A percentile compares a stretch with the other conserved stretches of the same genome.
Evolutionary conservation across 306 rosid genomes (phyloP).

Genomic region (Ormosia semicastrata): DNA sequence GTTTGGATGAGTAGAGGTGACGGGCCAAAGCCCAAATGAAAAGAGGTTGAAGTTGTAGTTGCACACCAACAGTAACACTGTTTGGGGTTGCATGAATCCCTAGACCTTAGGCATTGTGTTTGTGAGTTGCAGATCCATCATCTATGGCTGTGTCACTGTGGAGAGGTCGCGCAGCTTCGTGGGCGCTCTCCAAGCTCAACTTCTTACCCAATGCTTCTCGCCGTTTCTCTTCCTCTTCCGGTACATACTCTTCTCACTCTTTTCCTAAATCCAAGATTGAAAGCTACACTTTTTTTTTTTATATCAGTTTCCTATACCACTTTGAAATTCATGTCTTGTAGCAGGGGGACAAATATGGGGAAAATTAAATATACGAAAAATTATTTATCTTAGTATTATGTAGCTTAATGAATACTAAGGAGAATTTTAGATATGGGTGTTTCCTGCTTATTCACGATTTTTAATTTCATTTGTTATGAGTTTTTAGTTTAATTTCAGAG

Average conservation of each 20-base stretch:
- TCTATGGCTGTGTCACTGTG: conserved; percentile 21
- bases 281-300: too few species aligned
- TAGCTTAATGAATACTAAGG: not conserved
- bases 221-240: not conserved
- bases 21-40: too few species aligned
- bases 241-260: not conserved
- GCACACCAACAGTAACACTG: too few species aligned
- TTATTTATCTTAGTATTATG: not conserved
- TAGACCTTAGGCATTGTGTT: not conserved
- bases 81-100: too few species aligned
- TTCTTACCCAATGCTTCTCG: not conserved
- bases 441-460: not conserved
- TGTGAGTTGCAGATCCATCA: not conserved
- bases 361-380: too few species aligned
- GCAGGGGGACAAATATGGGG: not conserved
- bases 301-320: not conserved
- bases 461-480: too few species aligned
- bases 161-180: conserved; percentile 18
- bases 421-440: not conserved
- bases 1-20: too few species aligned
- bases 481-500: too few species aligned
- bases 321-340: not conserved
- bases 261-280: too few species aligned
- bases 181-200: not conserved
- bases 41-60: too few species aligned